Percentiles rank a stretch among this genome's conserved stretches.
Evolutionary conservation across 2,329 filamentous ascomycete genomes (phyloP).

Genomic region (Daldinia eschscholtzii): DNA sequence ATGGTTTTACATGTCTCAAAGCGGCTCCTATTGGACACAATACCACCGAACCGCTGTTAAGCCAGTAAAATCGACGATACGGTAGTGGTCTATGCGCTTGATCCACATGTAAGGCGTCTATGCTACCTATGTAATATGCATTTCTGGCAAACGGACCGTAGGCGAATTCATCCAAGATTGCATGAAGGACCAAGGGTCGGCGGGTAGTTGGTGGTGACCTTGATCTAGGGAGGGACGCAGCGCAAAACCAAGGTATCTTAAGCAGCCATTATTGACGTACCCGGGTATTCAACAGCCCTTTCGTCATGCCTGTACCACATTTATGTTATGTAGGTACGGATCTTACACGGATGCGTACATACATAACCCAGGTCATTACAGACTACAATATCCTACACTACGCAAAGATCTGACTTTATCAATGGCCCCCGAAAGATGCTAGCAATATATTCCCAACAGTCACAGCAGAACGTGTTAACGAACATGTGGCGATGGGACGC

Average conservation of each 20-base stretch:
- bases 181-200: constrained; percentile 35
- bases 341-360: constrained; percentile 2
- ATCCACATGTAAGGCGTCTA: constrained; percentile 15
- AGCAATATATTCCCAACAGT: constrained; percentile 1
- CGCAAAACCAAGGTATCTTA: constrained; percentile 24
- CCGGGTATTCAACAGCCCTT: constrained; percentile 24
- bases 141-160: constrained; percentile 34
- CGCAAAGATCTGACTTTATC: too few relatives aligned
- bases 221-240: constrained; percentile 20
- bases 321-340: constrained; percentile 1
- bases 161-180: constrained; percentile 47
- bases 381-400: neutral
- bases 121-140: constrained; percentile 14
- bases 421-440: neutral
- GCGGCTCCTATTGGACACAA: constrained; percentile 4
- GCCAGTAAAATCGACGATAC: constrained; percentile 6
- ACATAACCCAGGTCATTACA: constrained; percentile 1
- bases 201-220: constrained; percentile 36
- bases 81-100: constrained; percentile 13
- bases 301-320: neutral
- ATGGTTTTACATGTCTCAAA: constrained; percentile 18
- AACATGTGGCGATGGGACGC: constrained; percentile 7
- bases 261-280: constrained; percentile 29
- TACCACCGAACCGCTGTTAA: constrained; percentile 16
- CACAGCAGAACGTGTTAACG: constrained; percentile 2